These are phyloP conservation scores for Trichopus zeylanicus DNA, from an alignment of 116 monocot species.

Conservation along the genomic window DNA sequence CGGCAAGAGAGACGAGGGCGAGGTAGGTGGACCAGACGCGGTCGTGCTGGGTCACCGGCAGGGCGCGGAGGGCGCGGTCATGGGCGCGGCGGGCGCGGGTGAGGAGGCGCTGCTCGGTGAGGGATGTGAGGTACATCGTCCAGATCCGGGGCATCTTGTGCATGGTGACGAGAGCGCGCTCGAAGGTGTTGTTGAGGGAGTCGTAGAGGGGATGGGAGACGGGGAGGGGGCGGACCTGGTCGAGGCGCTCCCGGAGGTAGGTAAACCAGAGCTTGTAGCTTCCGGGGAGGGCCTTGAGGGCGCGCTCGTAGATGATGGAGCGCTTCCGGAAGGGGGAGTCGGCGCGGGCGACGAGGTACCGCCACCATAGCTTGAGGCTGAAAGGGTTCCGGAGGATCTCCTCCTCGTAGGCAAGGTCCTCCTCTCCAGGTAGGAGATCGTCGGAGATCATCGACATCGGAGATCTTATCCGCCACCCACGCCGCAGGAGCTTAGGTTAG, in stretches of 20 bases:
- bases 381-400: slow-evolving; percentile 91
- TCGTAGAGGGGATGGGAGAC: slow-evolving; percentile 43
- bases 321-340: slow-evolving; percentile 72
- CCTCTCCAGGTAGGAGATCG: slow-evolving; percentile 54
- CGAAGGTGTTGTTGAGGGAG: slow-evolving; percentile 91
- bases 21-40: slow-evolving; percentile 90
- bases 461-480: too few relatives aligned
- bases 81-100: slow-evolving; percentile 58
- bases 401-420: slow-evolving; percentile 87
- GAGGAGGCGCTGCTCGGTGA: slow-evolving; percentile 60
- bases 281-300: slow-evolving; percentile 86
- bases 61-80: slow-evolving; percentile 75
- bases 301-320: slow-evolving; percentile 80
- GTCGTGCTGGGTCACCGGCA: slow-evolving; percentile 91
- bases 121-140: slow-evolving; percentile 66
- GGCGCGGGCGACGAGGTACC: slow-evolving; percentile 71
- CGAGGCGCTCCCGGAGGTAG: slow-evolving; percentile 75
- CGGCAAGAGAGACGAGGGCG: slow-evolving; percentile 45
- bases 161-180: slow-evolving; percentile 89
- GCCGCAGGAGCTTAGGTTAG: too few relatives aligned
- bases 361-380: slow-evolving; percentile 86
- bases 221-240: slow-evolving; percentile 54
- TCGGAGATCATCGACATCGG: slow-evolving; percentile 12
- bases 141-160: slow-evolving; percentile 93
- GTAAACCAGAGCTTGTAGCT: slow-evolving; percentile 96